Evolutionary conservation across 2,329 filamentous ascomycete species (phyloP), one percentile per base, ranked within the genome.

Genomic region (Verticillium isaacii): DNA sequence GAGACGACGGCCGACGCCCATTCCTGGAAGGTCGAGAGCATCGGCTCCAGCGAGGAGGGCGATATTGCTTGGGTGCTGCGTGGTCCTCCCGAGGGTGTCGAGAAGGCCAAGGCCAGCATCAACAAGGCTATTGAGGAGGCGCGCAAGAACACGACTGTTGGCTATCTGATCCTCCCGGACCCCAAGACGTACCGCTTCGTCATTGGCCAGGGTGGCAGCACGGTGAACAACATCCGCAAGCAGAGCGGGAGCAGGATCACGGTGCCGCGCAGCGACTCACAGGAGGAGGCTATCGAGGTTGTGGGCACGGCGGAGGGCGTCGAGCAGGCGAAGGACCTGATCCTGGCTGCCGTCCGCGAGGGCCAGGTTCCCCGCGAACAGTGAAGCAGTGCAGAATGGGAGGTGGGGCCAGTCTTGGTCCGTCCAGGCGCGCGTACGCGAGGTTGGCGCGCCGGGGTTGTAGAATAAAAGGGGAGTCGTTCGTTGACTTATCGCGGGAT

Each of bases 181-280:
- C 92, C 95, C 12, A 87, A 86, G 68, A 92, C 92, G 56, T 97
- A 97, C 81, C 87, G 94, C 65, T 90, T 90, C 66, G 91, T 99
- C 57, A 93, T 99, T 68, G 95, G 95, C 5, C 88, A 89, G 66
- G 91, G 90, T 63, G 95, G 95, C 63, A 90, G 87, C 75, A 94
- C 94, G 76, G 96, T 99, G 74, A 97, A 97, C 77, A 81, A 87
- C 52, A 97, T 99, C 73, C 88, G 95, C 68, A 92, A 92, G 79
- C 88, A 95, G 80, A 97, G 93, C 59, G 91, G 91, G 61, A 97
- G 93, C 77, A 93, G 90, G 78, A 96, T 99, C 73, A 93, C 93
- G 66, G 94, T 99, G 50, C 95, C 95, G 25, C 88, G 91, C 67
- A 89, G 92, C 70, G 90, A 96, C 75, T 80, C 80, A 56, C 80